These are phyloP conservation scores for Mucor circinelloides DNA, from an alignment of 371 early-diverging fungal genomes.

Conservation along the genomic window DNA sequence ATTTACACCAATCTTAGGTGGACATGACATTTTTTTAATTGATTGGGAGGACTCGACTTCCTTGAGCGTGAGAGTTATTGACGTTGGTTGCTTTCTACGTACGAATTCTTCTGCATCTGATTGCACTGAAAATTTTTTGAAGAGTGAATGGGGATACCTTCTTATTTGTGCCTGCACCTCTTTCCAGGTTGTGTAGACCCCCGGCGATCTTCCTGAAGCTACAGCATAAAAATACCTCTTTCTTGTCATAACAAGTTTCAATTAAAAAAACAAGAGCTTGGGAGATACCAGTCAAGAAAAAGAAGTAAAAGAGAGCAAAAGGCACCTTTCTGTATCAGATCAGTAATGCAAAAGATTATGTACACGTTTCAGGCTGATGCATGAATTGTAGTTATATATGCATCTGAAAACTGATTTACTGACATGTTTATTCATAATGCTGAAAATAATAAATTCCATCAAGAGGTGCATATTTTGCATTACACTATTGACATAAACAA, in stretches of 20 bases:
- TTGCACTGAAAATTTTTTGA: not conserved
- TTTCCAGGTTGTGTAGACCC: not conserved
- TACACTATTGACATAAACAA: not conserved
- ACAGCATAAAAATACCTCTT: not conserved
- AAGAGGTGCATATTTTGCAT: not conserved
- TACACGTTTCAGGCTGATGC: not conserved
- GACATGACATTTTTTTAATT: not conserved
- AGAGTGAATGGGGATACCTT: not conserved
- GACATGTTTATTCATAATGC: not conserved
- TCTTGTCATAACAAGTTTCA: not conserved
- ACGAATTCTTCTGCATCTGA: not conserved
- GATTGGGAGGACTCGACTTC: not conserved
- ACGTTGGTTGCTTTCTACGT: not conserved
- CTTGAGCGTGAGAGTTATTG: not conserved
- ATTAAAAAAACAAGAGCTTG: not conserved
- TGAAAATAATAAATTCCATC: too few species aligned
- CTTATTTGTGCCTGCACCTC: not conserved
- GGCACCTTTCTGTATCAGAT: not conserved
- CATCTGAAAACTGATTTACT: not conserved
- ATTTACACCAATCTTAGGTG: not conserved
- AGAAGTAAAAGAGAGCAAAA: not conserved
- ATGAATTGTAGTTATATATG: not conserved
- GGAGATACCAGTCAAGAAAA: too few species aligned
- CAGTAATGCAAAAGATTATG: not conserved
- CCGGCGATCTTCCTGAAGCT: not conserved